Evolutionary conservation across 1,284 basidiomycete species (phyloP), one percentile per base, ranked within the genome.

Genomic region (Cutaneotrichosporon sp.): DNA sequence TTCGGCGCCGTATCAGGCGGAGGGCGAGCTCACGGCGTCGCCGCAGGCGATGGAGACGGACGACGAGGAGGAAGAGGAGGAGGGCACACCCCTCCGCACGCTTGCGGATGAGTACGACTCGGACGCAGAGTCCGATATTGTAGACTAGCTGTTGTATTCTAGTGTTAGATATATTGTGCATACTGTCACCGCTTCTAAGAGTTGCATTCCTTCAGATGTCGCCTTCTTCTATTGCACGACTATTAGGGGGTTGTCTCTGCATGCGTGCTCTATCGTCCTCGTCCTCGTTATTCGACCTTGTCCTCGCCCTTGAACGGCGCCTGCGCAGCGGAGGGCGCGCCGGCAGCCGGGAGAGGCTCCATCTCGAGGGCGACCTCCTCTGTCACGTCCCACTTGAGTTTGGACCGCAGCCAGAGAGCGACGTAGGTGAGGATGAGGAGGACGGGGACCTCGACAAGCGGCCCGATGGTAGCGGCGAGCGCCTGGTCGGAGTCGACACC

Each of bases 401-500:
- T 6, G 38, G 38, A 8, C 18, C 42, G 33, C 18, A 57, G 16
- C 2, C n/a, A 22, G 9, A 90, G 80, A 0, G 89, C 84, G 0
- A 89, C 82, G 84, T 87, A 92, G 1, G 88, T 90, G 60, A 93
- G 77, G 0, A 82, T 79, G 4, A 92, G 81, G 38, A 92, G 78
- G 0, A 92, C 89, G 0, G 90, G 91, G 1, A 84, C 89, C 74
- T 91, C 89, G 2, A 91, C 87, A 11, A 91, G 81, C 0, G 89
- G 89, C 0, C 90, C 90, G 31, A 77, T 78, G 5, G 89, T 90
- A 7, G 89, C 88, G 0, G 90, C 89, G 0, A 92, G 81, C 0
- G 88, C 89, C 73, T 91, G 87, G 60, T 88, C 85, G 0, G 87
- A 89, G 10, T 86, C 82, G 2, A 87, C 85, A 0, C 90, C 90